A percentile compares a stretch with the other conserved stretches of the same genome.
phyloP scores from a whole-genome alignment of 106 monocot genomes.

The Phalaenopsis equestris region DNA sequence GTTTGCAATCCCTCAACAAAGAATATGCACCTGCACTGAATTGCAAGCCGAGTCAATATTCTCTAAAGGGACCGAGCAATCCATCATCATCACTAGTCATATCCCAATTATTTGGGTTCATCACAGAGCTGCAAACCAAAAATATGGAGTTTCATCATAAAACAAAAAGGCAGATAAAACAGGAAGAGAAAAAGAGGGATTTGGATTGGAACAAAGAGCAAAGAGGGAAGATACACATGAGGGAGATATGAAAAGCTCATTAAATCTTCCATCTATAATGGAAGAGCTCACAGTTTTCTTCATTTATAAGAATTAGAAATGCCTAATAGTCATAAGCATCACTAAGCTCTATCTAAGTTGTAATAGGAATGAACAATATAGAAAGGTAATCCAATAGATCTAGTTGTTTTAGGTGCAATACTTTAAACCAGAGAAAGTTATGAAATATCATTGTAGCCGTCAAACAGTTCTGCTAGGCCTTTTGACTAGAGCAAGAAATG shows the following conservation, averaged over 20 bases:
- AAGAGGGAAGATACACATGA: background rate
- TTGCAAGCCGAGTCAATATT: background rate
- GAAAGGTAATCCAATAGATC: no score
- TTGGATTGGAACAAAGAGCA: background rate
- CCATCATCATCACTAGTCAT: background rate
- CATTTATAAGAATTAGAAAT: no score
- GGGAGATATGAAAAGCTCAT: background rate
- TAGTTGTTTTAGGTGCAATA: no score
- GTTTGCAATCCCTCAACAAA: conserved; percentile 12
- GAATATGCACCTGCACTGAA: conserved; percentile 39
- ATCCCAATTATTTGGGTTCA: background rate
- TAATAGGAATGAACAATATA: no score
- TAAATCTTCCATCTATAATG: no score
- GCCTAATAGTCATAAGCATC: no score
- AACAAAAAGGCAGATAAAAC: background rate
- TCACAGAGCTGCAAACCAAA: background rate
- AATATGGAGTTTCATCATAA: background rate
- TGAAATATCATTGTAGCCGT: no score
- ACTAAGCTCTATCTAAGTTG: no score
- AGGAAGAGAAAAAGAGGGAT: background rate
- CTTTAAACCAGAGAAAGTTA: no score
- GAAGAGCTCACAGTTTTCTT: no score
- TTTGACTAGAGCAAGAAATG: no score
- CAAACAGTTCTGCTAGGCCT: no score
- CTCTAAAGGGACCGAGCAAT: background rate